These are phyloP conservation scores for Cyberlindnera galapagoensis DNA, from an alignment of 805 yeast species.

Conservation along the genomic window DNA sequence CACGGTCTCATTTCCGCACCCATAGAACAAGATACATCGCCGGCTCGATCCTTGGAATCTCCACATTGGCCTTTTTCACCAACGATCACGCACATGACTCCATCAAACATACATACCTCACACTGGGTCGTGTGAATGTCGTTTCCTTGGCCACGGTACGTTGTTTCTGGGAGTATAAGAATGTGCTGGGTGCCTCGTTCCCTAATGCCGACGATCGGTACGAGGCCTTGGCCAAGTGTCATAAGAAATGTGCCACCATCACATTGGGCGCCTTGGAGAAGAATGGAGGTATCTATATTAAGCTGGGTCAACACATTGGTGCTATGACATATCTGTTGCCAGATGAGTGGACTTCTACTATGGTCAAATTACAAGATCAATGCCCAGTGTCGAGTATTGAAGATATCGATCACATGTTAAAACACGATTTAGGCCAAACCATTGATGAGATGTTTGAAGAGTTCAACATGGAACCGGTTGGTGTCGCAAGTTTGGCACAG, in stretches of 20 bases:
- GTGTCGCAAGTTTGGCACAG: conserved; percentile 95
- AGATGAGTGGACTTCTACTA: conserved; percentile 89
- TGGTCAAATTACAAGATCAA: conserved; percentile 86
- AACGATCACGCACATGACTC: conserved; percentile 13
- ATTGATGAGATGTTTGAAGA: conserved; percentile 59
- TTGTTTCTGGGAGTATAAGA: conserved; percentile 68
- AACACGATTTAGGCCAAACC: conserved; percentile 52
- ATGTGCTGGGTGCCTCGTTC: conserved; percentile 41
- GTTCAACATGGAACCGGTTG: conserved; percentile 73
- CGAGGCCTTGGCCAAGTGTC: conserved; percentile 58
- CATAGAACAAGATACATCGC: conserved; percentile 9
- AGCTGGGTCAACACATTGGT: conserved; percentile 88
- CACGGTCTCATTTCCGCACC: no score
- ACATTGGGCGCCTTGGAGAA: conserved; percentile 73
- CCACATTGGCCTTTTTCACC: conserved; percentile 6
- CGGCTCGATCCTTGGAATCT: conserved; percentile 5
- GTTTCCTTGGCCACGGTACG: conserved; percentile 63
- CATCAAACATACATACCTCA: conserved; percentile 9
- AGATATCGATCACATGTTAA: conserved; percentile 63
- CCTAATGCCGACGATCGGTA: conserved; percentile 38
- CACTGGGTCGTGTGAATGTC: conserved; percentile 11
- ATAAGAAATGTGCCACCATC: conserved; percentile 66
- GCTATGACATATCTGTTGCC: conserved; percentile 92
- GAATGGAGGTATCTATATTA: conserved; percentile 91
- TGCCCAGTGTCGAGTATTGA: conserved; percentile 78